Evolutionary conservation across 2,329 filamentous ascomycete species (phyloP).

Genomic region (Fonsecaea monophora): DNA sequence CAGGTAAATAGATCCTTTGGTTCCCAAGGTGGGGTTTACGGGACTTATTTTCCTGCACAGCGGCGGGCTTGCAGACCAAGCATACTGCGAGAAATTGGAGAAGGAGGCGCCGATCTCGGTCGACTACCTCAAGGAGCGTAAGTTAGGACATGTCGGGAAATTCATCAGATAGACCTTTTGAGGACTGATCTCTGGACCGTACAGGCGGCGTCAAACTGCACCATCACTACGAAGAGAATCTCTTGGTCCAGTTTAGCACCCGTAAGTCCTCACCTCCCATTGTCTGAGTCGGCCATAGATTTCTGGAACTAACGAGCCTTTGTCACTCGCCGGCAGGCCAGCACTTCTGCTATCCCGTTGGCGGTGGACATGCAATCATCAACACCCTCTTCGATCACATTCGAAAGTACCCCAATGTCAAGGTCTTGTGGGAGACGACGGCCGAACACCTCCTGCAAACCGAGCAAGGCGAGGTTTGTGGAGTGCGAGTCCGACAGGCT

Average conservation of each 20-base stretch:
- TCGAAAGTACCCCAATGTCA: conserved; percentile 43
- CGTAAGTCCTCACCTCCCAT: no score
- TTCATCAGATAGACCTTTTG: no score
- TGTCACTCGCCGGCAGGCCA: conserved; percentile 22
- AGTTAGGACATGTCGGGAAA: no score
- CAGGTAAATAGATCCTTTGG: no score
- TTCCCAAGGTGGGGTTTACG: no score
- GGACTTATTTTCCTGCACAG: background rate
- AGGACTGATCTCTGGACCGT: no score
- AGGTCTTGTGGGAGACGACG: conserved; percentile 50
- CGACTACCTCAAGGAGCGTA: conserved; percentile 45
- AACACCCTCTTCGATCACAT: conserved; percentile 48
- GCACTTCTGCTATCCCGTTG: conserved; percentile 24
- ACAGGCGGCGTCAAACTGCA: no score
- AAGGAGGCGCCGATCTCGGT: conserved; percentile 47
- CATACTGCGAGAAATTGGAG: conserved; percentile 51
- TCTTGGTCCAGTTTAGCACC: conserved; percentile 50
- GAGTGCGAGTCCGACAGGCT: conserved; percentile 49
- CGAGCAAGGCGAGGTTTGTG: conserved; percentile 46
- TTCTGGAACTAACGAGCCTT: no score
- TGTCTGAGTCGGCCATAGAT: no score
- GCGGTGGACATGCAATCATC: conserved; percentile 50
- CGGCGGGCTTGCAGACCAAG: conserved; percentile 47
- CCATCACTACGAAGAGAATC: conserved; percentile 45
- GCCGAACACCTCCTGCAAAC: conserved; percentile 46